Conservation (phyloP, 305 asterid species). For the Plantago rigida region DNA sequence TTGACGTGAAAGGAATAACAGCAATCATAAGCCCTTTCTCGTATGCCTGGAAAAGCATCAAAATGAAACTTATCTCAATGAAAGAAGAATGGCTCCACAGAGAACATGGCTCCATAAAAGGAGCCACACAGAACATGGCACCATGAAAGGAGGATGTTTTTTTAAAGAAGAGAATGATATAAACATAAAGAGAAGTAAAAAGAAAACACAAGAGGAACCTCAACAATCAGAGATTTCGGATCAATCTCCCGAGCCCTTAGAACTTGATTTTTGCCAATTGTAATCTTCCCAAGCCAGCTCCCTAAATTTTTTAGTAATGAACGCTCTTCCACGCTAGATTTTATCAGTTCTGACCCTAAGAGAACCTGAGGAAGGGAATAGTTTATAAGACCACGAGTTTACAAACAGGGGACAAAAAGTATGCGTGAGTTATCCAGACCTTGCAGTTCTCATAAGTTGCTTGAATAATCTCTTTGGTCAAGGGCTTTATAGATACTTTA, state of each 20-base stretch:
- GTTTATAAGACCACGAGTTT: not conserved
- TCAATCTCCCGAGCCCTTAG: conserved; percentile 86
- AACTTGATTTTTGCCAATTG: conserved; percentile 91
- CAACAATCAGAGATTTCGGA: conserved; percentile 78
- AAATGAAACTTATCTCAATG: not conserved
- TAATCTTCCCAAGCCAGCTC: conserved; percentile 98
- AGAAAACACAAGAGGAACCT: conserved; percentile 41
- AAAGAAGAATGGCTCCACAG: not conserved
- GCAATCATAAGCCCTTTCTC: conserved; percentile 97
- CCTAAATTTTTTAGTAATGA: conserved; percentile 89
- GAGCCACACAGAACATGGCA: too few relatives aligned
- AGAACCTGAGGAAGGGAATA: conserved; percentile 60
- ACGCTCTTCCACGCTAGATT: conserved; percentile 92
- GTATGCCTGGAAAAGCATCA: conserved; percentile 66
- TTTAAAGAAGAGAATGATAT: conserved; percentile 3
- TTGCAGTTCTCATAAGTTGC: conserved; percentile 98
- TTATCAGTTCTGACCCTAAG: conserved; percentile 86
- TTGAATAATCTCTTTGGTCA: conserved; percentile 66
- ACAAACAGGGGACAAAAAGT: not conserved
- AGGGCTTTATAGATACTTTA: conserved; percentile 68
- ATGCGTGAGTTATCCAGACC: conserved; percentile 35
- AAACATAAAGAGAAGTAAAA: conserved; percentile 11
- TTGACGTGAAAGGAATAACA: conserved; percentile 91
- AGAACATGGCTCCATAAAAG: not conserved
- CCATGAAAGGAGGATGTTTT: too few relatives aligned